These are phyloP conservation scores for Lathyrus aphaca DNA, from an alignment of 306 rosid genomes.

Conservation along the genomic window DNA sequence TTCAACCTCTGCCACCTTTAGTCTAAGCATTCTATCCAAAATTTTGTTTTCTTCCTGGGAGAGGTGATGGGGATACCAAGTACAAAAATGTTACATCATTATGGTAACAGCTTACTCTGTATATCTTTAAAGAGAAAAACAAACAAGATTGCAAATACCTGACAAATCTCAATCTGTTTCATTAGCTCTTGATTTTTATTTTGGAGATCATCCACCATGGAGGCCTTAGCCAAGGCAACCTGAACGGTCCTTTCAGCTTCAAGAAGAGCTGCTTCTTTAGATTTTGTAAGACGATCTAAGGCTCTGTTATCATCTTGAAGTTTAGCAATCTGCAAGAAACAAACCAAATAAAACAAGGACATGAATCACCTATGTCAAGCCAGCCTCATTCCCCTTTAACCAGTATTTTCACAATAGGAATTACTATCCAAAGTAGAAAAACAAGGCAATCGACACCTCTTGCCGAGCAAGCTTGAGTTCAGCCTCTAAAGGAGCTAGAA, in stretches of 20 bases:
- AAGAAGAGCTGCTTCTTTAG: constrained; percentile 96
- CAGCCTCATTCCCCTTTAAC: constrained; percentile 21
- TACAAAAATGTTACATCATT: constrained; percentile 13
- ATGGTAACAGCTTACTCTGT: background rate
- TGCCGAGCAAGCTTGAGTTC: constrained; percentile 98
- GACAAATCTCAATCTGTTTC: constrained; percentile 98
- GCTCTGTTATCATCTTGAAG: constrained; percentile 99
- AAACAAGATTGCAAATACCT: constrained; percentile 54
- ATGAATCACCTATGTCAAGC: constrained; percentile 26
- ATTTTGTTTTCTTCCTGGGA: constrained; percentile 96
- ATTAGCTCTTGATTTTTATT: constrained; percentile 97
- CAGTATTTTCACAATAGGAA: constrained; percentile 12
- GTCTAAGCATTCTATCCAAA: constrained; percentile 97
- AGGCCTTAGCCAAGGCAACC: constrained; percentile 96
- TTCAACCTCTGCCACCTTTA: constrained; percentile 99
- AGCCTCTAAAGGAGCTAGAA: constrained; percentile 98
- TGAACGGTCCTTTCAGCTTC: constrained; percentile 98
- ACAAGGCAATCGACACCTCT: constrained; percentile 60
- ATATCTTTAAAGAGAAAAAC: constrained; percentile 13
- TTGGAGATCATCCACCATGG: constrained; percentile 99
- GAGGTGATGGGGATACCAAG: constrained; percentile 32
- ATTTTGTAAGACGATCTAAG: constrained; percentile 95
- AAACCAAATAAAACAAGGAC: constrained; percentile 40
- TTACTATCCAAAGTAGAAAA: constrained; percentile 25
- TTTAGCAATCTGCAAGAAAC: constrained; percentile 77